Conservation (phyloP, 2,329 filamentous ascomycete genomes). For the Pseudogymnoascus destructans region DNA sequence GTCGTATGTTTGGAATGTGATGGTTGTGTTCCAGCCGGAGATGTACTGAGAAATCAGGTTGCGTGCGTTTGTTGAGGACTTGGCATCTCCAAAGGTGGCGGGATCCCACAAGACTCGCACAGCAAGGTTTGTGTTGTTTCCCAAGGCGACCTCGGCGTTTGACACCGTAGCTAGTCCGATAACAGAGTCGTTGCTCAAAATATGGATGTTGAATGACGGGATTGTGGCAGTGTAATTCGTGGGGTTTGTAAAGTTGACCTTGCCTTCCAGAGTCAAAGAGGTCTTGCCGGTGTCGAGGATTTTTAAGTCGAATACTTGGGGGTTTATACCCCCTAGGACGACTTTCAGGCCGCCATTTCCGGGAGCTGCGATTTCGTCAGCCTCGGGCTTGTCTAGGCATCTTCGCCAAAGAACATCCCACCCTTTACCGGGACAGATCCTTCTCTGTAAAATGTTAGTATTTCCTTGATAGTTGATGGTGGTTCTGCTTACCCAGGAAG, state of each 20-base stretch:
- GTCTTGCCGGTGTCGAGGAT: constrained; percentile 60
- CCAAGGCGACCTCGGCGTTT: constrained; percentile 50
- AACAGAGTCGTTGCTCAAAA: constrained; percentile 59
- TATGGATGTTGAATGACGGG: constrained; percentile 66
- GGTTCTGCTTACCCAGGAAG: constrained; percentile 47
- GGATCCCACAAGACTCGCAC: constrained; percentile 68
- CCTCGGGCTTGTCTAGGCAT: constrained; percentile 21
- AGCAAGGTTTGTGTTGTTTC: constrained; percentile 57
- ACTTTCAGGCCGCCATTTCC: constrained; percentile 32
- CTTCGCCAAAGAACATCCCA: constrained; percentile 41
- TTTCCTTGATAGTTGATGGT: not conserved
- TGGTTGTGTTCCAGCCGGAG: constrained; percentile 72
- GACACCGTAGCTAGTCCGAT: constrained; percentile 62
- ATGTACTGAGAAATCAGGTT: constrained; percentile 74
- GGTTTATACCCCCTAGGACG: constrained; percentile 35
- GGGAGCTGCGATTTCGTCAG: constrained; percentile 38
- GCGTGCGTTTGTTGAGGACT: constrained; percentile 48
- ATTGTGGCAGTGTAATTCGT: constrained; percentile 72
- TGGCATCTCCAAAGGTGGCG: constrained; percentile 42
- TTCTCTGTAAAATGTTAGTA: constrained; percentile 29
- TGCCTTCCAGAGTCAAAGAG: constrained; percentile 57
- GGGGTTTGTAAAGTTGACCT: constrained; percentile 78
- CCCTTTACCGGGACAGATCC: constrained; percentile 85
- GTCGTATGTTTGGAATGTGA: constrained; percentile 60
- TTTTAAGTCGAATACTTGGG: constrained; percentile 56